Base-by-base conservation (phyloP, 306 rosid genomes). In the Fagus sylvatica region DNA sequence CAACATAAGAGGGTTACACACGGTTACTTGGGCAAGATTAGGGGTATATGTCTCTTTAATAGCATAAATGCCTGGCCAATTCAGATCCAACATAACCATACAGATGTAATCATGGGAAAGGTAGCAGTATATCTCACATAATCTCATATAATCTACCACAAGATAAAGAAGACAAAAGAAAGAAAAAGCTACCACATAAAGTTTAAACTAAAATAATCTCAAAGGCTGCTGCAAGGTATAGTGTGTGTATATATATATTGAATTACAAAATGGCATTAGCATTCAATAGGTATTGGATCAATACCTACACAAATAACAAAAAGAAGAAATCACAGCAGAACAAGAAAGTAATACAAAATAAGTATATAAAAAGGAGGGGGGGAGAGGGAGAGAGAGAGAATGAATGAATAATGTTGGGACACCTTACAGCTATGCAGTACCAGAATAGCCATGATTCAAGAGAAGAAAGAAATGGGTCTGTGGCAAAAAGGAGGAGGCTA, bases 371-470 rank as follows among this genome's bases (percentile, higher is more conserved):
- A 46, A 4, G 15, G 41, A 3, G 15, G 51, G 1, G 51, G 37
- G 72, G 71, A 77, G 39, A 78, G 75, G 59, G 74, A 83, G 73
- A 57, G 76, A 85, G 76, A 81, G 64, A 53, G 79, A 73, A 78
- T 74, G 85, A 68, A 88, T 81, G 48, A 73, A 51, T 75, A 87
- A 78, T 74, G 83, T 69, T 84, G 85, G 85, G 90, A 73, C 81
- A 85, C 64, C 66, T 82, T 81, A 85, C 93, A 93, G 96, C 90
- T 93, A 86, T 88, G 91, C 75, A 80, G 85, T 74, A 77, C 84
- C 87, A 82, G 91, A 80, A 57, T 49, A 79, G 85, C 75, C 87
- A 93, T 93, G 89, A 91, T 93, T 88, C 82, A 83, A 89, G 89
- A 78, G 91, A 84, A 88, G 93, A 93, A 89, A 86, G 86, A 86